Percentiles rank a stretch among this genome's conserved stretches.
Evolutionary conservation across 2,329 filamentous ascomycete species (phyloP).

Genomic region (Aspergillus jensenii): DNA sequence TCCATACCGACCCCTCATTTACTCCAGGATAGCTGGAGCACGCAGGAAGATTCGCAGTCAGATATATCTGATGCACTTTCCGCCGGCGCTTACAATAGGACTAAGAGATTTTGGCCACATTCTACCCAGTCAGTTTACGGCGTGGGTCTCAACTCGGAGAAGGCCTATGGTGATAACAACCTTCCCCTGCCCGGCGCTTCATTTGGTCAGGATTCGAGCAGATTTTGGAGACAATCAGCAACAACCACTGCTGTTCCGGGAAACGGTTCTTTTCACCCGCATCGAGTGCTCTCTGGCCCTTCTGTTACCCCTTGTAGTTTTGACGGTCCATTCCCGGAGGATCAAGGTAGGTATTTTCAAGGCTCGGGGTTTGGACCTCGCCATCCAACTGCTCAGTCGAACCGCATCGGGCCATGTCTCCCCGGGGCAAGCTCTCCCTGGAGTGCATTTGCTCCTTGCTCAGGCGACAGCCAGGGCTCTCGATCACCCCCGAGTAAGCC

Average conservation of each 20-base stretch:
- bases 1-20: conserved; percentile 45
- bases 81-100: conserved; percentile 41
- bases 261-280: conserved; percentile 25
- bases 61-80: conserved; percentile 46
- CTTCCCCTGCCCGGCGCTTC: conserved; percentile 20
- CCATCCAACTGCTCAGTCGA: conserved; percentile 32
- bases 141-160: conserved; percentile 29
- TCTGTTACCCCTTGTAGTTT: conserved; percentile 26
- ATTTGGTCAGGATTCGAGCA: conserved; percentile 28
- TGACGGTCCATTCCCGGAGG: conserved; percentile 30
- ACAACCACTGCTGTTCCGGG: conserved; percentile 20
- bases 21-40: conserved; percentile 44
- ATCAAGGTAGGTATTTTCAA: conserved; percentile 31
- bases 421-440: conserved; percentile 34
- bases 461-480: conserved; percentile 23
- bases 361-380: conserved; percentile 26
- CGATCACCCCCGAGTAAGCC: conserved; percentile 32
- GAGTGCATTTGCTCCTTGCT: conserved; percentile 29
- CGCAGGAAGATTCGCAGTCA: conserved; percentile 45
- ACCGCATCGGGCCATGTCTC: conserved; percentile 33
- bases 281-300: conserved; percentile 38
- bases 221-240: conserved; percentile 31
- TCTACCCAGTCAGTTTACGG: conserved; percentile 29
- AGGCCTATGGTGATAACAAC: conserved; percentile 24
- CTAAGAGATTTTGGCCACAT: conserved; percentile 34